Conservation (phyloP, 192 early-diverging fungal genomes). For the Ambispora gerdemannii region DNA sequence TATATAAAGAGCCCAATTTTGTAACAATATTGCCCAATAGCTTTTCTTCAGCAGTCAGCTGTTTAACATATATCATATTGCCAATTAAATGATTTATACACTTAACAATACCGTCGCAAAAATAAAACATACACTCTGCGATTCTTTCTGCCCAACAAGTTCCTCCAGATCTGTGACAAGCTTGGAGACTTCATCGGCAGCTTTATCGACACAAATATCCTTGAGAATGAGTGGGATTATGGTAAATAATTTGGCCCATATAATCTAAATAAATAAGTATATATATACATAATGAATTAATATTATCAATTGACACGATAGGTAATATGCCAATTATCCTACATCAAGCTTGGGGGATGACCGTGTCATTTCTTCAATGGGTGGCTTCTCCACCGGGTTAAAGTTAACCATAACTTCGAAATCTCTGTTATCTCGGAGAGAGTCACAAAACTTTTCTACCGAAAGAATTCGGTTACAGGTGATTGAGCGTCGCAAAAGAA, state of each 20-base stretch:
- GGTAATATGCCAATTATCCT: too few species aligned
- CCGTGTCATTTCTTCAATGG: slow-evolving; percentile 43
- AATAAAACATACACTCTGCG: background rate
- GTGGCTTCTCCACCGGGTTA: slow-evolving; percentile 34
- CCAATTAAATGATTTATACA: too few species aligned
- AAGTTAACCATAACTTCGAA: slow-evolving; percentile 60
- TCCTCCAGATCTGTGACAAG: slow-evolving; percentile 23
- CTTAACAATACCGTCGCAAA: too few species aligned
- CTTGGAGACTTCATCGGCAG: slow-evolving; percentile 2
- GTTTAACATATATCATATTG: background rate
- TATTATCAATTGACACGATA: too few species aligned
- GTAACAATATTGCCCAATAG: background rate
- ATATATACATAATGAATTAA: too few species aligned
- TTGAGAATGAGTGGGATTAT: slow-evolving; percentile 39
- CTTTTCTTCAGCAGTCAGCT: slow-evolving; percentile 20
- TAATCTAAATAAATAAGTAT: slow-evolving; percentile 1
- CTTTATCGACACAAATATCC: slow-evolving; percentile 30
- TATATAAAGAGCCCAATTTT: background rate
- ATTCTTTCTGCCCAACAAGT: background rate
- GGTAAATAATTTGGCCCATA: slow-evolving; percentile 36
- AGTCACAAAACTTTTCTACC: slow-evolving; percentile 42
- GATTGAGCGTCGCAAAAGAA: slow-evolving; percentile 13
- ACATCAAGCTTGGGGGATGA: slow-evolving; percentile 39
- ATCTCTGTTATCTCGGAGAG: slow-evolving; percentile 71
- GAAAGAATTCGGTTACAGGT: background rate